Conservation (phyloP, 148 eudicot species). For the Arctostaphylos glauca region DNA sequence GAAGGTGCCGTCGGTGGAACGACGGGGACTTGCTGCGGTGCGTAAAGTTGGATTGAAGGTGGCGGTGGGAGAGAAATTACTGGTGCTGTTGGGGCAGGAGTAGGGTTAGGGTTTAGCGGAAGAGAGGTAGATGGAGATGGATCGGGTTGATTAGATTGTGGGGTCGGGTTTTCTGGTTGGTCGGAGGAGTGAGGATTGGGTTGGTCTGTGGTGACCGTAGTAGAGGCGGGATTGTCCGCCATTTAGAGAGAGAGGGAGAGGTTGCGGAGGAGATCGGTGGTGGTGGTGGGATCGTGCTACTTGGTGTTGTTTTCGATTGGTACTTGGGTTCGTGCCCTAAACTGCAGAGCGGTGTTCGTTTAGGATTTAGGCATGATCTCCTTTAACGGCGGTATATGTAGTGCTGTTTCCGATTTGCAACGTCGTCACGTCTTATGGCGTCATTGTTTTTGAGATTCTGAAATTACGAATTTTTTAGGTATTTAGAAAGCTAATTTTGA, state of each 20-base stretch:
- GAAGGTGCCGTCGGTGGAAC: constrained; percentile 41
- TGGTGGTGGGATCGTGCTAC: not conserved
- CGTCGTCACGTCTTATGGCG: no score
- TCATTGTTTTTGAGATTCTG: no score
- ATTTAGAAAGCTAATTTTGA: no score
- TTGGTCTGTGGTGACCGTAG: constrained; percentile 21
- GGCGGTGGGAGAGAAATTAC: constrained; percentile 27
- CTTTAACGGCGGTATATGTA: not conserved
- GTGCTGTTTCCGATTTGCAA: no score
- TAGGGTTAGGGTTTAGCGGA: constrained; percentile 47
- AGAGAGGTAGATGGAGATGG: constrained; percentile 22
- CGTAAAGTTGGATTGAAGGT: constrained; percentile 31
- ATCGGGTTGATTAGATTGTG: constrained; percentile 29
- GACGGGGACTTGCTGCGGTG: constrained; percentile 13
- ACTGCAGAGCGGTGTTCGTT: not conserved
- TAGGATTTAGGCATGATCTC: not conserved
- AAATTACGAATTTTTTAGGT: no score
- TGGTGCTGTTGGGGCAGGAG: constrained; percentile 23
- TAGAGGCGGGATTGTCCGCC: constrained; percentile 30
- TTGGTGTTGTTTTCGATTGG: not conserved
- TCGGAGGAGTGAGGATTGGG: constrained; percentile 22
- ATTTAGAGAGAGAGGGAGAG: constrained; percentile 19
- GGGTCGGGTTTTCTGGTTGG: constrained; percentile 24
- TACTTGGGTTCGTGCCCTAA: constrained; percentile 8
- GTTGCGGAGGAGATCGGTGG: not conserved